Evolutionary conservation across 179 eudicot genomes (phyloP).

Genomic region (Carnegiea gigantea): DNA sequence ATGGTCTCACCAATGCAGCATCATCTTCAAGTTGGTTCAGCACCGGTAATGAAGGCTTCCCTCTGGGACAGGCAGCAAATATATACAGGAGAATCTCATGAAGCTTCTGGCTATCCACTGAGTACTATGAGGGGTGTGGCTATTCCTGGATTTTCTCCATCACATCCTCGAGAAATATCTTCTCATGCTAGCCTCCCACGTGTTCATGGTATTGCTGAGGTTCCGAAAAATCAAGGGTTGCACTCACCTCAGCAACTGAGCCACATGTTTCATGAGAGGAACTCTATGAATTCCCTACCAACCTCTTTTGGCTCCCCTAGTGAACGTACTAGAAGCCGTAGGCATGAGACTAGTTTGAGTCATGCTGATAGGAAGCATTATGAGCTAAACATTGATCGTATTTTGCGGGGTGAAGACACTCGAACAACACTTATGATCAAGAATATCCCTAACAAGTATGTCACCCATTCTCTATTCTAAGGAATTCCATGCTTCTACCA

Average conservation of each 20-base stretch:
- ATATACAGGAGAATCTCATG: constrained; percentile 40
- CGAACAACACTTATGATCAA: constrained; percentile 78
- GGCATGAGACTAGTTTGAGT: constrained; percentile 45
- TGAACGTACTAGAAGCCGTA: constrained; percentile 56
- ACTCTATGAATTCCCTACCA: constrained; percentile 37
- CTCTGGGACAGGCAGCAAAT: constrained; percentile 43
- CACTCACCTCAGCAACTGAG: constrained; percentile 42
- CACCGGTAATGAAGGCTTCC: constrained; percentile 42
- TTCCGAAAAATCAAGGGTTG: constrained; percentile 29
- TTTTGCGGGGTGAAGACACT: constrained; percentile 55
- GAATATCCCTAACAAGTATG: constrained; percentile 82
- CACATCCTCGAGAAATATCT: constrained; percentile 44
- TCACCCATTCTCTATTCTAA: constrained; percentile 12
- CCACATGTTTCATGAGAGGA: constrained; percentile 42
- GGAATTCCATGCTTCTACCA: neutral
- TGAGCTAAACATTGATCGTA: constrained; percentile 73
- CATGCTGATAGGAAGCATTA: constrained; percentile 63
- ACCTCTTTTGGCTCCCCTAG: constrained; percentile 50
- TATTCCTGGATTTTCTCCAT: constrained; percentile 38
- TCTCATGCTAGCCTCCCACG: constrained; percentile 40
- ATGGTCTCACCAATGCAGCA: constrained; percentile 36
- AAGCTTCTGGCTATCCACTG: constrained; percentile 36
- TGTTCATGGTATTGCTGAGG: constrained; percentile 36
- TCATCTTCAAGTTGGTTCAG: constrained; percentile 50
- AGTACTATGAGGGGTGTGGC: constrained; percentile 38